These are phyloP conservation scores for Starmera pachycereana DNA, from an alignment of 805 yeast genomes.

Conservation along the genomic window DNA sequence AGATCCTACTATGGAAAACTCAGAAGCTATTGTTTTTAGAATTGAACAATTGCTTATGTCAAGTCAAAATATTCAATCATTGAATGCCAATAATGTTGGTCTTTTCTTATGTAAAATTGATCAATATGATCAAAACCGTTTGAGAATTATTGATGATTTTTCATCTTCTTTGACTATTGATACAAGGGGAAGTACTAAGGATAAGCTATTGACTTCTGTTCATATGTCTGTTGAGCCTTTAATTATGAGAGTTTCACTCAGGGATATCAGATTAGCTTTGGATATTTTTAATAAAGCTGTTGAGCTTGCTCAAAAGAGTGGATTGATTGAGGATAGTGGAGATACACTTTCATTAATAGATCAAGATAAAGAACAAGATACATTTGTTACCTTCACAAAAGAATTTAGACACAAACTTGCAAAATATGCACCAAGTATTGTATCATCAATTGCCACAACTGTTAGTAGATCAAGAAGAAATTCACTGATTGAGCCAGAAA, in stretches of 20 bases:
- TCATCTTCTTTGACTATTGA: constrained; percentile 70
- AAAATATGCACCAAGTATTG: constrained; percentile 59
- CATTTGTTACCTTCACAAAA: constrained; percentile 38
- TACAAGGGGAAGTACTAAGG: constrained; percentile 50
- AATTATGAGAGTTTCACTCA: constrained; percentile 67
- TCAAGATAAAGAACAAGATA: constrained; percentile 5
- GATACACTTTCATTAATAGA: constrained; percentile 1
- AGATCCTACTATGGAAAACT: constrained; percentile 53
- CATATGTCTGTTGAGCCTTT: constrained; percentile 72
- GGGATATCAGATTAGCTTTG: constrained; percentile 79
- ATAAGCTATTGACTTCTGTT: constrained; percentile 49
- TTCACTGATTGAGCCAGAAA: constrained; percentile 20
- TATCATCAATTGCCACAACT: constrained; percentile 35
- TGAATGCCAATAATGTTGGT: constrained; percentile 72
- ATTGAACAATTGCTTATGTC: constrained; percentile 69
- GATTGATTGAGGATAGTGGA: constrained; percentile 10
- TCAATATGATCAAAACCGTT: constrained; percentile 43
- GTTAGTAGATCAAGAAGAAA: constrained; percentile 13
- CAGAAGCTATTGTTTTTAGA: constrained; percentile 87
- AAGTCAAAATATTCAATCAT: constrained; percentile 53
- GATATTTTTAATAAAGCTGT: constrained; percentile 65
- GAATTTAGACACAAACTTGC: constrained; percentile 52
- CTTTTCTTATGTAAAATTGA: constrained; percentile 79
- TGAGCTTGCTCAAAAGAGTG: constrained; percentile 27
- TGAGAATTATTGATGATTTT: constrained; percentile 83